Percentiles rank a stretch among this genome's conserved stretches.
Evolutionary conservation across 2,329 filamentous ascomycete species (phyloP).

Genomic region (Clarireedia paspali): DNA sequence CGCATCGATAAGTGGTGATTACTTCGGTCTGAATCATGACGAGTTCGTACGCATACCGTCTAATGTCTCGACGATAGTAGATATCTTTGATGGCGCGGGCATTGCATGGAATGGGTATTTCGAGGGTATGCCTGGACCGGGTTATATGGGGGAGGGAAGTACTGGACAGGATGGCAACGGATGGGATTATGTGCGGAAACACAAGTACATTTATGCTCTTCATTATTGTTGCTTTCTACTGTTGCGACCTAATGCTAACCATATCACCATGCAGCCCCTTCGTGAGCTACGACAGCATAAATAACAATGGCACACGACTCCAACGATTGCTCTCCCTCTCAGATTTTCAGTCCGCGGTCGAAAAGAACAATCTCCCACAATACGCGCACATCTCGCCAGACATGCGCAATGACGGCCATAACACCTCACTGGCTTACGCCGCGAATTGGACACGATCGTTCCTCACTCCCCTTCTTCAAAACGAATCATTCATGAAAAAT

Average conservation of each 20-base stretch:
- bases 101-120: slow-evolving; percentile 41
- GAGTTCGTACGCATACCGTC: slow-evolving; percentile 35
- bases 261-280: slow-evolving; percentile 22
- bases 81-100: slow-evolving; percentile 35
- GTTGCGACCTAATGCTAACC: slow-evolving; percentile 5
- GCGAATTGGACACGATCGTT: slow-evolving; percentile 45
- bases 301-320: slow-evolving; percentile 42
- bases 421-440: slow-evolving; percentile 44
- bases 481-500: slow-evolving; percentile 42
- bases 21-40: slow-evolving; percentile 42
- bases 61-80: slow-evolving; percentile 40
- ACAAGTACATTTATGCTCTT: slow-evolving; percentile 20
- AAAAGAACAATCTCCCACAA: slow-evolving; percentile 50
- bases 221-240: background rate
- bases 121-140: slow-evolving; percentile 38
- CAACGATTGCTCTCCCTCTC: slow-evolving; percentile 55
- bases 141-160: slow-evolving; percentile 38
- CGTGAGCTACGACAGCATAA: slow-evolving; percentile 47
- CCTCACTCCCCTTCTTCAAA: slow-evolving; percentile 43
- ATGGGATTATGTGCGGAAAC: slow-evolving; percentile 31
- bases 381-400: slow-evolving; percentile 57
- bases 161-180: slow-evolving; percentile 27
- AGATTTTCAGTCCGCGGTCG: slow-evolving; percentile 51
- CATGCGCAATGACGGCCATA: slow-evolving; percentile 60
- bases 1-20: slow-evolving; percentile 39